A percentile compares a stretch with the other conserved stretches of the same genome.
Conservation (phyloP, 495 filamentous ascomycete species). For the Aspergillus biplanus region DNA sequence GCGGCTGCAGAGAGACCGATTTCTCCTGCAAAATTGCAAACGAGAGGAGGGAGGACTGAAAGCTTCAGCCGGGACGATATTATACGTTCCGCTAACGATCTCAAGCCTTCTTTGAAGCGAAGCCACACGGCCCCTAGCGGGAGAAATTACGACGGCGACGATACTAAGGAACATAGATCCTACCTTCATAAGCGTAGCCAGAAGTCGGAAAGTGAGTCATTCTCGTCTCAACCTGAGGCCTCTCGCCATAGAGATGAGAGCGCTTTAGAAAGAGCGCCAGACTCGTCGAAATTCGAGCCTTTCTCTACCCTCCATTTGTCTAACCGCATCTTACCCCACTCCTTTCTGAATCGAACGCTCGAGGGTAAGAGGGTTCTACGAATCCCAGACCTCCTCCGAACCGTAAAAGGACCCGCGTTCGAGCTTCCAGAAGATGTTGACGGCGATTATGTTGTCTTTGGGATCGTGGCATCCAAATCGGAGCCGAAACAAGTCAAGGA, state of each 20-base stretch:
- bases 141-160: constrained; percentile 30
- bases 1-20: constrained; percentile 53
- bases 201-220: constrained; percentile 36
- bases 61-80: constrained; percentile 68
- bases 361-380: constrained; percentile 73
- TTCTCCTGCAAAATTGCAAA: constrained; percentile 43
- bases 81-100: constrained; percentile 47
- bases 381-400: constrained; percentile 80
- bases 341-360: constrained; percentile 73
- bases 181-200: constrained; percentile 32
- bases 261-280: constrained; percentile 30
- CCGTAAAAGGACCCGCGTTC: constrained; percentile 82
- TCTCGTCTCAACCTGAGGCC: constrained; percentile 19
- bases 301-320: constrained; percentile 86
- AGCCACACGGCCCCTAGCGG: constrained; percentile 57
- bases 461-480: constrained; percentile 84
- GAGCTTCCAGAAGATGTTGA: constrained; percentile 85
- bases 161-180: constrained; percentile 25
- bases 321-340: constrained; percentile 84
- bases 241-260: constrained; percentile 26
- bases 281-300: constrained; percentile 70
- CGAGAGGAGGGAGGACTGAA: constrained; percentile 48
- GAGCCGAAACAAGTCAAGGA: constrained; percentile 71
- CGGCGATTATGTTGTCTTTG: constrained; percentile 84
- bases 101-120: constrained; percentile 43